These are phyloP conservation scores for Eutypa lata DNA, from an alignment of 2,329 filamentous ascomycete genomes.

Conservation along the genomic window DNA sequence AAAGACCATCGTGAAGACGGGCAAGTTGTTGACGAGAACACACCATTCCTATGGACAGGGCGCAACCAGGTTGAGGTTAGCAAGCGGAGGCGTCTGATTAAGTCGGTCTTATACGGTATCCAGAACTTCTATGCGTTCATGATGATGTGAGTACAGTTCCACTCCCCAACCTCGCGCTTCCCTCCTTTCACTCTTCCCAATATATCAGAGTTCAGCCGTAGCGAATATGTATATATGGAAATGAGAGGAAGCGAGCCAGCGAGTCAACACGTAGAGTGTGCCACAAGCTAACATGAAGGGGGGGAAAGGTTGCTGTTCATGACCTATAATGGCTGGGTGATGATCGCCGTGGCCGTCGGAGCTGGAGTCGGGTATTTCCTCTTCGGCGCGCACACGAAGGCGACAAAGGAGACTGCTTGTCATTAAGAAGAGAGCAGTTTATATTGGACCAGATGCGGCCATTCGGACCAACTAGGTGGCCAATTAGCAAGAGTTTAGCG, in stretches of 20 bases:
- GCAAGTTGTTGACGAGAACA: constrained; percentile 55
- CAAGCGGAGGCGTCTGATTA: constrained; percentile 70
- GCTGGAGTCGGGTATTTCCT: constrained; percentile 84
- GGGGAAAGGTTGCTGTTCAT: constrained; percentile 87
- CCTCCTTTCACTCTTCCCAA: background rate
- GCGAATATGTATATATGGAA: background rate
- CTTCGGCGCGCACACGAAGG: constrained; percentile 69
- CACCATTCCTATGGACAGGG: constrained; percentile 68
- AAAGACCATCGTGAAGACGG: constrained; percentile 26
- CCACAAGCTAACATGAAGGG: background rate
- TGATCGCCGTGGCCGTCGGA: constrained; percentile 85
- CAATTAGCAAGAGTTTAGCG: too few species aligned
- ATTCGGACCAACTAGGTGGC: too few species aligned
- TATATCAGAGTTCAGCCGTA: background rate
- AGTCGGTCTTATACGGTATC: constrained; percentile 80
- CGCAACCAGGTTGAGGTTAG: constrained; percentile 55
- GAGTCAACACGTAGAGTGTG: too few species aligned
- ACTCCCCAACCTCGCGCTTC: background rate
- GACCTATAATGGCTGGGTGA: constrained; percentile 99
- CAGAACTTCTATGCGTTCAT: constrained; percentile 99
- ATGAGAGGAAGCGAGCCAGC: background rate
- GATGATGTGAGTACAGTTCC: constrained; percentile 76
- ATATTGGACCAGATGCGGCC: too few species aligned
- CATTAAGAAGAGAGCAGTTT: constrained; percentile 61
- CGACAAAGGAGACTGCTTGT: constrained; percentile 85